phyloP scores from a whole-genome alignment of 768 basidiomycete genomes.

The Podaxis rugospora region DNA sequence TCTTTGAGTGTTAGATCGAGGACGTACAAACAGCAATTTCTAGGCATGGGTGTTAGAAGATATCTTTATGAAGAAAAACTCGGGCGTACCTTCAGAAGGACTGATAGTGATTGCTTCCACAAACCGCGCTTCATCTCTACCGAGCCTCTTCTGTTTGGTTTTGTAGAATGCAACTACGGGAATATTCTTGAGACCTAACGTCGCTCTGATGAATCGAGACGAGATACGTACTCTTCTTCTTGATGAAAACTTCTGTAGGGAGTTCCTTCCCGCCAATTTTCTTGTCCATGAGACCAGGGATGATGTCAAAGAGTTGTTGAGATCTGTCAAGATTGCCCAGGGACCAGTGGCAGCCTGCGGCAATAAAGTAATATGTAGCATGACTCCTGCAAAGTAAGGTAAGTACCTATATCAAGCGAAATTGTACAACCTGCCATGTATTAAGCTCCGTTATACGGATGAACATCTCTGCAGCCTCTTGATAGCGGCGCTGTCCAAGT shows the following conservation, averaged over 20 bases:
- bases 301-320: constrained; percentile 53
- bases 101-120: constrained; percentile 58
- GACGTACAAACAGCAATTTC: constrained; percentile 69
- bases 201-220: neutral
- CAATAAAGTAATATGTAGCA: constrained; percentile 74
- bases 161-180: constrained; percentile 68
- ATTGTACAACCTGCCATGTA: constrained; percentile 45
- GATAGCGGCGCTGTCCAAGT: constrained; percentile 40
- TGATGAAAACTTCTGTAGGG: constrained; percentile 73
- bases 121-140: constrained; percentile 47
- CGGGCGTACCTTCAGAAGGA: constrained; percentile 60
- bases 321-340: constrained; percentile 53
- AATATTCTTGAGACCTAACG: neutral
- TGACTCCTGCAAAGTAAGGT: constrained; percentile 51
- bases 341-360: constrained; percentile 69
- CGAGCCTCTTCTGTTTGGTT: constrained; percentile 54
- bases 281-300: constrained; percentile 57
- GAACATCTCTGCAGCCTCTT: constrained; percentile 66
- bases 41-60: constrained; percentile 16
- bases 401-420: neutral
- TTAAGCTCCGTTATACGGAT: constrained; percentile 62
- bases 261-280: constrained; percentile 65
- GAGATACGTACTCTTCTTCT: constrained; percentile 59
- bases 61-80: neutral
- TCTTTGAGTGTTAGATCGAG: neutral